Base-by-base conservation (phyloP, 2,329 filamentous ascomycete genomes). In the Diaporthe capsici region DNA sequence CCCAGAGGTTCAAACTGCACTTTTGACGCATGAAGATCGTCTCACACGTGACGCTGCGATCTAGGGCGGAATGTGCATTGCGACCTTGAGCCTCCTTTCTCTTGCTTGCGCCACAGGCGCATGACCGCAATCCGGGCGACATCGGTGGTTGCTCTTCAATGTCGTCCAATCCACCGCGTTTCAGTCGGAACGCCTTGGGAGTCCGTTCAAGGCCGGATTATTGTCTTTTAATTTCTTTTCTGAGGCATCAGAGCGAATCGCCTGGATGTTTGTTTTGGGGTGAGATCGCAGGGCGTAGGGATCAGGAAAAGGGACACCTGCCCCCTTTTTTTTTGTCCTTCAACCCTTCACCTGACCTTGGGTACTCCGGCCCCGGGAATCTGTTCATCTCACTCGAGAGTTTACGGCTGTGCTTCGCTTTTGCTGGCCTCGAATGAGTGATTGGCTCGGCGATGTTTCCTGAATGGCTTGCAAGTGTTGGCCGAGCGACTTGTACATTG, bases 221-320 rank as follows among this genome's bases (percentile, higher is more conserved):
- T 53, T 12, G 10, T 65, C 49, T 31, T 8, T 9, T 39, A 53
- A 42, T 25, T 22, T 44, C 34, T 28, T 63, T 55, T 31, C 3
- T 10, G 12, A 9, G 49, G 49, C 65, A n/a, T 12, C 4, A 8
- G 13, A 53, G 34, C n/a, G n/a, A 51, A 55, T 39, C 8, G 34
- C 15, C 22, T 9, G 31, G n/a, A 22, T 55, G 31, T 6, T 3
- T 22, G 12, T 51, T 49, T 37, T 28, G 8, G 20, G 8, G 22
- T 70, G 65, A 42, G 65, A 70, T 70, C 65, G 65, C 65, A 55
- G 65, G 49, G 49, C 17, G 49, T 42, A 42, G 65, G 44, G 34
- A n/a, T 39, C 4, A 15, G 34, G 20, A 55, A 70, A 55, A 42
- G 65, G 42, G 49, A 49, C 34, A 42, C 9, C 15, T 22, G 65